Base-by-base conservation (phyloP, 2,329 filamentous ascomycete genomes). In the Aplosporella prunicola region DNA sequence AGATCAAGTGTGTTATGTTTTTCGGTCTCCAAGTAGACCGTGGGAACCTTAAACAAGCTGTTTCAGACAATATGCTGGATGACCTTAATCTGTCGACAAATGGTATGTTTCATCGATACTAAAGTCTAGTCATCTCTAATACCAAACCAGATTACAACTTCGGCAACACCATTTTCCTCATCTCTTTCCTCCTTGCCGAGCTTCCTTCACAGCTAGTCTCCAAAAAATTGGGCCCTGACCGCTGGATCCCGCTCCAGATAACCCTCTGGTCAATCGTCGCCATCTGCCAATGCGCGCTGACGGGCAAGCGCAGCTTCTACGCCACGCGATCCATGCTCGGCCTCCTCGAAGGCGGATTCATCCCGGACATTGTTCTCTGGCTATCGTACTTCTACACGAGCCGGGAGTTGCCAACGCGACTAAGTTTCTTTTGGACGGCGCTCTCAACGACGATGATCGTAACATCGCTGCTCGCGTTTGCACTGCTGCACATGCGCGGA, bases 1-100 rank as follows among this genome's bases (percentile, higher is more conserved):
- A 50, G 20, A 71, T 63, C 57, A 52, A 61, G 1, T 69, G 68
- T 60, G 47, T 69, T 32, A 69, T 69, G 66, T 70, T 71, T 44
- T 61, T 60, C 15, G 56, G 63, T 2, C 54, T 70, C 11, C 64
- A 69, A 41, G 49, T 70, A 20, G 62, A 69, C 36, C 57, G 67
- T 5, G 54, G 62, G 18, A 70, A 69, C 48, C 66, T 69, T 40
- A 70, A 65, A 34, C 51, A 56, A 15, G 58, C 58, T 3, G 54
- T 60, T 11, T 57, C 57, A 6, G 57, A 56, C 20, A 55, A 55
- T 24, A 43, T 56, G 42, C 43, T 52, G 2, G 65, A 67, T 35
- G 64, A 67, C 44, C 66, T 62, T 15, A 30, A 34, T 4, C 13
- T 41, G 39, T 31, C 29, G n/a, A 41, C 39, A n/a, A 41, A 41